Evolutionary conservation across 78 protist species (phyloP).

Genomic region (Mastigamoeba balamuthi): DNA sequence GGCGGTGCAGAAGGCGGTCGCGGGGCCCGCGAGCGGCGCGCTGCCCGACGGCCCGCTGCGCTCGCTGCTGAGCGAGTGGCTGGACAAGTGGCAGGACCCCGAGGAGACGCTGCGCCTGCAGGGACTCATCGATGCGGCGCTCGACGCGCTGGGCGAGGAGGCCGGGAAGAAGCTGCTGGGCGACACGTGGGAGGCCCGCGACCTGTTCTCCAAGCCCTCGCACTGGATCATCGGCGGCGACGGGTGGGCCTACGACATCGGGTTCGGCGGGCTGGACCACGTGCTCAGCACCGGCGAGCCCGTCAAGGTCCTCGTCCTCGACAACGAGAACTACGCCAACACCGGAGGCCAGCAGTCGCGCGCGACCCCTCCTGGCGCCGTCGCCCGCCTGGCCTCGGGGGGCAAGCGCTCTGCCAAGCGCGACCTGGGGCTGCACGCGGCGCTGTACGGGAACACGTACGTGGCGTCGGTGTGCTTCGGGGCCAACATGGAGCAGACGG

Average conservation of each 20-base stretch:
- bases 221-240: constrained; percentile 68
- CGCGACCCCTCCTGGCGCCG: constrained; percentile 46
- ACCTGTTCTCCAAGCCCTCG: constrained; percentile 5
- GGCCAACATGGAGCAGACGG: constrained; percentile 13
- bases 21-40: background rate
- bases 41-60: background rate
- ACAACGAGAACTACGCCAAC: constrained; percentile 68
- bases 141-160: too few species aligned
- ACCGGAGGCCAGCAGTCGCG: constrained; percentile 67
- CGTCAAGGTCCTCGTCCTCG: constrained; percentile 50
- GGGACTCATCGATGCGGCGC: too few species aligned
- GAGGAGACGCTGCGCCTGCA: background rate
- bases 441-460: constrained; percentile 40
- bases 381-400: constrained; percentile 33
- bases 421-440: constrained; percentile 53
- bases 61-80: background rate
- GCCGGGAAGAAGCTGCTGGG: constrained; percentile 1
- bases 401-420: constrained; percentile 36
- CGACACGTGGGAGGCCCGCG: background rate
- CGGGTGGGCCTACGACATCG: constrained; percentile 64
- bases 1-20: background rate
- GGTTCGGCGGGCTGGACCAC: constrained; percentile 66
- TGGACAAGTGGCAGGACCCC: background rate
- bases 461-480: constrained; percentile 49
- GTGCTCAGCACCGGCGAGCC: constrained; percentile 13